Conservation (phyloP, 106 monocot genomes). For the Acanthochlamys bracteata region DNA sequence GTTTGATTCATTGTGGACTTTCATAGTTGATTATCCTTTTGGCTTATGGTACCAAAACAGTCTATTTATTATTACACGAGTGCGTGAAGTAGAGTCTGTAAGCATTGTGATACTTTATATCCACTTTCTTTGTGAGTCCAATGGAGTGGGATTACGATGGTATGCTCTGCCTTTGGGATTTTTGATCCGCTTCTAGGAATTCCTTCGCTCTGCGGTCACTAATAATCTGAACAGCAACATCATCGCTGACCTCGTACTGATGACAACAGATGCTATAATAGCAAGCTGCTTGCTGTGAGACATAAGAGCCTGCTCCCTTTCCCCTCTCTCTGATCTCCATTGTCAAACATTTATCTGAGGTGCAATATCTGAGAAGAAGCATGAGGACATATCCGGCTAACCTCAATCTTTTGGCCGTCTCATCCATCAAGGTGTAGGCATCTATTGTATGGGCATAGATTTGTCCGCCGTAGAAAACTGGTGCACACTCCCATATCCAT, state of each 20-base stretch:
- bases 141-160: too few species aligned
- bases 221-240: constrained; percentile 68
- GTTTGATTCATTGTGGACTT: too few species aligned
- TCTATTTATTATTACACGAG: too few species aligned
- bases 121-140: too few species aligned
- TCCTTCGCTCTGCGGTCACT: constrained; percentile 24
- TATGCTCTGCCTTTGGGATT: too few species aligned
- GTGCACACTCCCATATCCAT: constrained; percentile 49
- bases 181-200: too few species aligned
- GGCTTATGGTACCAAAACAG: too few species aligned
- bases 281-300: constrained; percentile 61
- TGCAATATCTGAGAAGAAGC: constrained; percentile 12
- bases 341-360: constrained; percentile 5
- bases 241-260: constrained; percentile 37
- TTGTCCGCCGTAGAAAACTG: constrained; percentile 47
- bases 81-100: too few species aligned
- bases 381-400: constrained; percentile 27
- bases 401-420: constrained; percentile 29
- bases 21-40: too few species aligned
- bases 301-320: constrained; percentile 37
- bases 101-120: too few species aligned
- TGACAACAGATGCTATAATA: constrained; percentile 42
- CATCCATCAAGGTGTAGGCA: constrained; percentile 38
- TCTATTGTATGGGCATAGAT: constrained; percentile 32
- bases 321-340: constrained; percentile 28